These are phyloP conservation scores for Pythium rishiriense DNA, from an alignment of 352 stramenopile species.

Conservation along the genomic window DNA sequence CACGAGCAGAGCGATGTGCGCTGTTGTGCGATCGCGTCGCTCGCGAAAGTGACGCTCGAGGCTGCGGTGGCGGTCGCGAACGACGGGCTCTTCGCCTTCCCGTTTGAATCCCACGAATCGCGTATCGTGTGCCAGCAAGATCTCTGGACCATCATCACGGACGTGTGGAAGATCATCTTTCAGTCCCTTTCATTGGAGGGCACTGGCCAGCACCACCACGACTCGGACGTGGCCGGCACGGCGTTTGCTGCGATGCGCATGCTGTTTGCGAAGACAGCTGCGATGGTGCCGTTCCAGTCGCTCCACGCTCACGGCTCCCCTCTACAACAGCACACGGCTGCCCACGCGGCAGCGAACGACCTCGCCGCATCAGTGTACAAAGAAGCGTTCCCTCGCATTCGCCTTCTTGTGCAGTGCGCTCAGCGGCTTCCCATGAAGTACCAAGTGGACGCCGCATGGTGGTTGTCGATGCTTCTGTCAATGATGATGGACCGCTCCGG, in stretches of 20 bases:
- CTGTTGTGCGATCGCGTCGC: constrained; percentile 54
- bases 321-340: background rate
- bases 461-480: constrained; percentile 74
- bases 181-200: constrained; percentile 45
- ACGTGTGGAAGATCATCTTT: constrained; percentile 85
- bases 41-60: constrained; percentile 55
- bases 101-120: constrained; percentile 83
- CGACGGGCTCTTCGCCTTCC: constrained; percentile 65
- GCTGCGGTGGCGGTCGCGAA: constrained; percentile 49
- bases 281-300: constrained; percentile 36
- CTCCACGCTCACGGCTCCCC: constrained; percentile 28
- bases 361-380: constrained; percentile 66
- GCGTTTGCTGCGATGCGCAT: constrained; percentile 65
- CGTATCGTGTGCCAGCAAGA: constrained; percentile 83
- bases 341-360: constrained; percentile 62
- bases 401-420: constrained; percentile 40
- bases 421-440: constrained; percentile 54
- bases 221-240: constrained; percentile 31
- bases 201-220: constrained; percentile 15
- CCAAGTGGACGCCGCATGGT: constrained; percentile 60
- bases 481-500: constrained; percentile 85
- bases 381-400: constrained; percentile 59
- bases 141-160: constrained; percentile 65
- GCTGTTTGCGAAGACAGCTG: constrained; percentile 52
- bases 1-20: constrained; percentile 69